Evolutionary conservation across 2,329 filamentous ascomycete genomes (phyloP).

Genomic region (Monosporascus sp.): DNA sequence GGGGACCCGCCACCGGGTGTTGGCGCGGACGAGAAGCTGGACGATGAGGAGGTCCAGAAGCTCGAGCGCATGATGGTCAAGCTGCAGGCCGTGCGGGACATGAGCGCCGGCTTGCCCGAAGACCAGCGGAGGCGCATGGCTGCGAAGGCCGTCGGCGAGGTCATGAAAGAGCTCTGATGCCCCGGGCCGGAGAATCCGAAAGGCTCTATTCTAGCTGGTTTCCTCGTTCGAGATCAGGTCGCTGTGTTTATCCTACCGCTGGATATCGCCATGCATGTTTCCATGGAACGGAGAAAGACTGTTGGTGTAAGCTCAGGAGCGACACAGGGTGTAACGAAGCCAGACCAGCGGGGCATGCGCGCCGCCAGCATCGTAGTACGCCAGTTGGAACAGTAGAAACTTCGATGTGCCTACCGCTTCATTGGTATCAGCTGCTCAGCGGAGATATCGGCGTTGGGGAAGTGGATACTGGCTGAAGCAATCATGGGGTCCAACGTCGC

Average conservation of each 20-base stretch:
- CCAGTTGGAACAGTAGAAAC: too few relatives aligned
- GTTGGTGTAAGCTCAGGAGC: too few relatives aligned
- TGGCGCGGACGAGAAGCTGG: slow-evolving; percentile 29
- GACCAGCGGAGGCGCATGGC: slow-evolving; percentile 57
- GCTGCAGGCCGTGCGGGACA: slow-evolving; percentile 56
- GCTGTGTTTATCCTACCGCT: not conserved
- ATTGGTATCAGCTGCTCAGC: not conserved
- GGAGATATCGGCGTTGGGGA: not conserved
- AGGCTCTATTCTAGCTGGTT: not conserved
- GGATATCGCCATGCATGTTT: not conserved
- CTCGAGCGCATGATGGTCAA: slow-evolving; percentile 60
- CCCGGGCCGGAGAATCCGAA: not conserved
- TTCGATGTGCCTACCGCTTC: not conserved
- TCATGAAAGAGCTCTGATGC: slow-evolving; percentile 54
- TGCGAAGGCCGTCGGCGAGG: slow-evolving; percentile 55
- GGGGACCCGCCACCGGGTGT: slow-evolving; percentile 11
- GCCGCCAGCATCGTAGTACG: too few relatives aligned
- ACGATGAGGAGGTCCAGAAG: slow-evolving; percentile 50
- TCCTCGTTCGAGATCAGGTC: too few relatives aligned
- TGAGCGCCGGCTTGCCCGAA: slow-evolving; percentile 53
- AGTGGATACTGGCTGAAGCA: not conserved
- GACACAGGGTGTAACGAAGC: too few relatives aligned
- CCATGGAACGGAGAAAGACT: too few relatives aligned
- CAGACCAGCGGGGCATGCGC: too few relatives aligned
- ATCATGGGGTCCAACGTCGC: not conserved